Evolutionary conservation across 75 land plant genomes (phyloP).

Genomic region (Cryptomeria japonica): DNA sequence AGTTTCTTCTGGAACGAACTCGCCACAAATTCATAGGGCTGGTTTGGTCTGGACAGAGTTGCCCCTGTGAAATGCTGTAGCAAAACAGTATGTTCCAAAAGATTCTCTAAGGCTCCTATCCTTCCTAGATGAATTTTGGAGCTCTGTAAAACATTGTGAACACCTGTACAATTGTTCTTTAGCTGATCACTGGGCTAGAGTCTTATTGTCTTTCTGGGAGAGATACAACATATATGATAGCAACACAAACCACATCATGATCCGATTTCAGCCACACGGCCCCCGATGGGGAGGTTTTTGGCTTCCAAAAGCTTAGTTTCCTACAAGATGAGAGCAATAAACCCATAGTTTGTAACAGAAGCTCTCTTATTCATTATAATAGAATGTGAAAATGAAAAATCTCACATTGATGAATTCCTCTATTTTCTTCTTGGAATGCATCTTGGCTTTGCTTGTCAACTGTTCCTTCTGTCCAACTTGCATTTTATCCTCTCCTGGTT

Average conservation of each 20-base stretch:
- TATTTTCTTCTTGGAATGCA: neutral
- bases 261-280: neutral
- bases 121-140: neutral
- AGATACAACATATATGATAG: neutral
- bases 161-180: neutral
- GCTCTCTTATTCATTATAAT: no score
- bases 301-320: neutral
- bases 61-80: neutral
- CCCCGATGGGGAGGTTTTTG: neutral
- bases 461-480: neutral
- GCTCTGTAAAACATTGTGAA: neutral
- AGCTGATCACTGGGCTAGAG: neutral
- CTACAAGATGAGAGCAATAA: neutral
- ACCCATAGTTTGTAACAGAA: no score
- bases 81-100: neutral
- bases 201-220: neutral
- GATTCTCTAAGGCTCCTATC: neutral
- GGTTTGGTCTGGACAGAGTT: neutral
- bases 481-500: neutral
- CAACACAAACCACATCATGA: neutral
- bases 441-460: neutral
- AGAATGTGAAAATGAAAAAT: no score
- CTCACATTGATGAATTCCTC: neutral
- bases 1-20: neutral
- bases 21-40: neutral